Percentiles rank a stretch among this genome's conserved stretches.
Evolutionary conservation across 164 flowering plant genomes (phyloP).

Genomic region (Annona squamosa): DNA sequence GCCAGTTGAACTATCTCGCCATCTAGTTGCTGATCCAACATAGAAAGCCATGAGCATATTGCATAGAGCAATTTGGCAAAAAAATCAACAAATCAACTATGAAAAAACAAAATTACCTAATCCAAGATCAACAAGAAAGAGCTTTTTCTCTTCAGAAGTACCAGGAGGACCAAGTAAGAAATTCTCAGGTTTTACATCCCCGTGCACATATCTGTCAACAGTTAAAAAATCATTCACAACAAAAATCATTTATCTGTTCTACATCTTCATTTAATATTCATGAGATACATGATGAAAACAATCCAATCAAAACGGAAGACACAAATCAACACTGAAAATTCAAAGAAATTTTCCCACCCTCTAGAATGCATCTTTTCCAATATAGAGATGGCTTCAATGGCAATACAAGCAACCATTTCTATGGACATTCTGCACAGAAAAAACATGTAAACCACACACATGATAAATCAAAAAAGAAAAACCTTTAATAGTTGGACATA

Average conservation of each 20-base stretch:
- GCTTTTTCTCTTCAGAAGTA: constrained; percentile 71
- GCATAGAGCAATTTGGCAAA: background rate
- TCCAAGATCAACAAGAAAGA: constrained; percentile 92
- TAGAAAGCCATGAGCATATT: background rate
- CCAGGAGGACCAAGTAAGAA: constrained; percentile 93
- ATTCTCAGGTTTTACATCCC: constrained; percentile 97
- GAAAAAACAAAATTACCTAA: constrained; percentile 45
- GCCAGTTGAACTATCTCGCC: constrained; percentile 73
- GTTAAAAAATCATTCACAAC: background rate
- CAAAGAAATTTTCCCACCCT: constrained; percentile 15
- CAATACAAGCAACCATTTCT: constrained; percentile 23
- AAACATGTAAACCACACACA: background rate
- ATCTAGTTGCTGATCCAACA: constrained; percentile 54
- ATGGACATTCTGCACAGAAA: constrained; percentile 11
- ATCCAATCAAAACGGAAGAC: background rate
- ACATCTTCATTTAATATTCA: background rate
- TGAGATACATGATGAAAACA: background rate
- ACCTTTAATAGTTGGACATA: background rate
- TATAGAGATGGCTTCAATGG: constrained; percentile 19
- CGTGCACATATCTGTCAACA: constrained; percentile 71
- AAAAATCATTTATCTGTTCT: background rate
- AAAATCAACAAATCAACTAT: background rate
- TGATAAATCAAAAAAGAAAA: background rate
- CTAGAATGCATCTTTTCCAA: constrained; percentile 22
- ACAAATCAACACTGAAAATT: background rate